Evolutionary conservation across 208 protist species (phyloP).

Genomic region (Leishmania aethiopica): DNA sequence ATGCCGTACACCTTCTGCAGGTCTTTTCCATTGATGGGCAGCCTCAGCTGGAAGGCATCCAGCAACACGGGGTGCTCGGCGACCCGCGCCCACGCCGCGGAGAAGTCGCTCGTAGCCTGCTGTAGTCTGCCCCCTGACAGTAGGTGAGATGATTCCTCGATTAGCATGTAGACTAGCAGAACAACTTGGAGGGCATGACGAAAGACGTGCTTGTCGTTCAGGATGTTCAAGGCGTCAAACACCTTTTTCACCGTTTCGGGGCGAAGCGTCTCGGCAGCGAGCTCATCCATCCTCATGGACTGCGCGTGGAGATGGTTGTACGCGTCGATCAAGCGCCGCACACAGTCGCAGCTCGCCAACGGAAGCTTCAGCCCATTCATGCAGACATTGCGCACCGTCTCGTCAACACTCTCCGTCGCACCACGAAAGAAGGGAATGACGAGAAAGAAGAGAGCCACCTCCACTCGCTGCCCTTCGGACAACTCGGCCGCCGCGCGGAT

Average conservation of each 20-base stretch:
- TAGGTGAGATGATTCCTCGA: conserved; percentile 33
- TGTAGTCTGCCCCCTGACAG: neutral
- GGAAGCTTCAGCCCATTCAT: conserved; percentile 85
- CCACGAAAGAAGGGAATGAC: conserved; percentile 57
- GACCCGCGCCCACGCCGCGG: conserved; percentile 39
- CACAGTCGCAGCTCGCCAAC: conserved; percentile 42
- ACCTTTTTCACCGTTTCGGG: conserved; percentile 41
- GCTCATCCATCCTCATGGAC: conserved; percentile 28
- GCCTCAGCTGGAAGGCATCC: conserved; percentile 35
- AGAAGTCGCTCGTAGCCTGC: conserved; percentile 12
- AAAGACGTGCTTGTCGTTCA: conserved; percentile 63
- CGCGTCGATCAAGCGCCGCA: conserved; percentile 68
- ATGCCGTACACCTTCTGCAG: conserved; percentile 50
- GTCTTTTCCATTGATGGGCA: conserved; percentile 76
- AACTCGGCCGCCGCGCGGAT: conserved; percentile 18
- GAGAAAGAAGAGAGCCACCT: conserved; percentile 43
- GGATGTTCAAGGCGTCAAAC: conserved; percentile 51
- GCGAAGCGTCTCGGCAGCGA: conserved; percentile 15
- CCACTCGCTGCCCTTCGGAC: conserved; percentile 25
- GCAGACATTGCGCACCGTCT: conserved; percentile 64
- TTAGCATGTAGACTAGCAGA: conserved; percentile 53
- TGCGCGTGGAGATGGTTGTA: conserved; percentile 53
- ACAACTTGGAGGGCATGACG: conserved; percentile 56
- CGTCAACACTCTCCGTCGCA: conserved; percentile 33
- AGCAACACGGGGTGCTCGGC: conserved; percentile 48